Evolutionary conservation across 2,329 filamentous ascomycete genomes (phyloP).

Genomic region (Penicillium brevicompactum): DNA sequence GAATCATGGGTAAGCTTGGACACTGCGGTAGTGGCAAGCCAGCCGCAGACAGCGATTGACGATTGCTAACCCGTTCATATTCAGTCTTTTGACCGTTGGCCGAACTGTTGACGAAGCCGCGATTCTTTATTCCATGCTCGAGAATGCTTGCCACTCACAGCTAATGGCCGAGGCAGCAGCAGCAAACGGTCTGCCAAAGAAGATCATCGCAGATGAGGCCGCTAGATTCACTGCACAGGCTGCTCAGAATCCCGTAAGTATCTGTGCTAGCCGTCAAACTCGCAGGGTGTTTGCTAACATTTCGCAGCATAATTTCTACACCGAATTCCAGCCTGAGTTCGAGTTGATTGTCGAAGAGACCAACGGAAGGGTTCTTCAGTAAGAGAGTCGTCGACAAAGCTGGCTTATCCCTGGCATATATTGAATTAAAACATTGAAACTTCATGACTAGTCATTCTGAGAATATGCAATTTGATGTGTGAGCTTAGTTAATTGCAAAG

Average conservation of each 20-base stretch:
- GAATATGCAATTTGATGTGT: too few relatives aligned
- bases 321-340: conserved; percentile 43
- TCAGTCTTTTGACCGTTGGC: conserved; percentile 43
- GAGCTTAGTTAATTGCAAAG: too few relatives aligned
- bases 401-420: too few relatives aligned
- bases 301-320: conserved; percentile 42
- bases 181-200: conserved; percentile 41
- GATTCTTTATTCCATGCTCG: conserved; percentile 43
- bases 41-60: conserved; percentile 15
- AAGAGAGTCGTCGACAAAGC: not conserved
- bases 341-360: conserved; percentile 42
- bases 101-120: conserved; percentile 45
- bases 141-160: conserved; percentile 45
- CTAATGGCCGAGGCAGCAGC: conserved; percentile 45
- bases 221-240: conserved; percentile 39
- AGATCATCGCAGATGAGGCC: conserved; percentile 35
- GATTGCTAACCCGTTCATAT: conserved; percentile 17
- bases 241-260: conserved; percentile 39
- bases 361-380: conserved; percentile 35
- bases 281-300: conserved; percentile 9
- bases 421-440: too few relatives aligned
- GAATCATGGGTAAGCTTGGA: conserved; percentile 39
- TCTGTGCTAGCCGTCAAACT: not conserved
- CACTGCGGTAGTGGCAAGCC: not conserved
- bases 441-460: too few relatives aligned